phyloP scores from a whole-genome alignment of 768 basidiomycete genomes.

The Trametes elegans region DNA sequence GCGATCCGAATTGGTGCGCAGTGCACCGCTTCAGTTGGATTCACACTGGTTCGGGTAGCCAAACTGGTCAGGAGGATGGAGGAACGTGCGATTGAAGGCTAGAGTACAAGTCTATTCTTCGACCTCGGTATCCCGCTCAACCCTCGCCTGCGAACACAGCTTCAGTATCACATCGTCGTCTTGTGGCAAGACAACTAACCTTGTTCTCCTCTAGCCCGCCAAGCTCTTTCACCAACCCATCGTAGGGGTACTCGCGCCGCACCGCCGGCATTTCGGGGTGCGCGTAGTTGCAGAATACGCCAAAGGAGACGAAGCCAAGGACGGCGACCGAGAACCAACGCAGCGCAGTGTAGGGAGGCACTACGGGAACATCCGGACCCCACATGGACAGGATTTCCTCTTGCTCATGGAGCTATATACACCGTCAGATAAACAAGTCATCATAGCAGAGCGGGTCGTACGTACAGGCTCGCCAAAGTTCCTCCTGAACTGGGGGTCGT shows the following conservation, averaged over 20 bases:
- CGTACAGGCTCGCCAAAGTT: slow-evolving; percentile 80
- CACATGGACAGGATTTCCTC: slow-evolving; percentile 85
- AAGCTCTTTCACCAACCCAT: slow-evolving; percentile 72
- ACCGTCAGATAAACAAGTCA: slow-evolving; percentile 3
- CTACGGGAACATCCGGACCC: slow-evolving; percentile 74
- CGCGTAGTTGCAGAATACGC: slow-evolving; percentile 52
- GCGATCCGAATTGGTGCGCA: too few species aligned
- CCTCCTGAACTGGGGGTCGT: slow-evolving; percentile 71
- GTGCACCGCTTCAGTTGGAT: too few species aligned
- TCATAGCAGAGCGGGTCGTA: too few species aligned
- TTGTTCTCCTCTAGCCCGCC: slow-evolving; percentile 79
- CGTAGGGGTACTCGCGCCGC: slow-evolving; percentile 74
- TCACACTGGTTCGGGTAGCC: too few species aligned
- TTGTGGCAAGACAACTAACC: slow-evolving; percentile 39
- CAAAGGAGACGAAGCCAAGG: slow-evolving; percentile 62
- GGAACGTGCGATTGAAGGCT: not conserved
- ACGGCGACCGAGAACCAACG: slow-evolving; percentile 63
- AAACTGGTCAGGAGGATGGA: too few species aligned
- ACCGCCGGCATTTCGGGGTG: slow-evolving; percentile 64
- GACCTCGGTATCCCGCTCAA: slow-evolving; percentile 32
- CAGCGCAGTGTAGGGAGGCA: slow-evolving; percentile 58
- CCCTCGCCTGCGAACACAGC: slow-evolving; percentile 34
- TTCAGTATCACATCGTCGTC: not conserved
- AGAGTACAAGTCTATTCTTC: slow-evolving; percentile 28
- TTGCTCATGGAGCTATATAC: slow-evolving; percentile 66